These are phyloP conservation scores for Cystobasidium ongulense DNA, from an alignment of 768 basidiomycete species.

Conservation along the genomic window DNA sequence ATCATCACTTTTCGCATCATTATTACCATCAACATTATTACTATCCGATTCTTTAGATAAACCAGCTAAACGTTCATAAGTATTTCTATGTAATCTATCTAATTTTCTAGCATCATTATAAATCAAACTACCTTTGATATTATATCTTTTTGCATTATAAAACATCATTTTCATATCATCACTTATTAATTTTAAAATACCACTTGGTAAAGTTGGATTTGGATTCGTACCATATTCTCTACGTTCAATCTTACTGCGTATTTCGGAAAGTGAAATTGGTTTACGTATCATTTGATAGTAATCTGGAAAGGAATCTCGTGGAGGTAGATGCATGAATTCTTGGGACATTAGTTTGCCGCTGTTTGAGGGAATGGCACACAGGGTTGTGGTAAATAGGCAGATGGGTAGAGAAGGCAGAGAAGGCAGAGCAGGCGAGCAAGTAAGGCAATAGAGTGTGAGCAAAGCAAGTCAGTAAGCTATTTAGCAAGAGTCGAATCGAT, in stretches of 20 bases:
- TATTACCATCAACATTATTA: not conserved
- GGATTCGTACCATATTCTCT: constrained; percentile 30
- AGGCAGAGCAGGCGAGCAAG: not conserved
- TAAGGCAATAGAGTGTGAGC: too few species aligned
- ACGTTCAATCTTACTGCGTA: constrained; percentile 35
- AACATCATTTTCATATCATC: constrained; percentile 34
- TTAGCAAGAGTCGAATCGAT: not conserved
- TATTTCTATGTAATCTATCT: constrained; percentile 34
- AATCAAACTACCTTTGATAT: constrained; percentile 35
- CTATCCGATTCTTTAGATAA: too few species aligned
- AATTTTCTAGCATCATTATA: constrained; percentile 39
- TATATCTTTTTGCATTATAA: constrained; percentile 41
- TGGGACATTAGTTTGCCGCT: constrained; percentile 3
- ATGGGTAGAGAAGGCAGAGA: not conserved
- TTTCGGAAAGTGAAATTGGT: constrained; percentile 36
- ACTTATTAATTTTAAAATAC: not conserved
- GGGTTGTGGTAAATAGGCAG: not conserved
- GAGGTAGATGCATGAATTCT: constrained; percentile 36
- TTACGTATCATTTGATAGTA: constrained; percentile 40
- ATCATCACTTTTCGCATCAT: not conserved
- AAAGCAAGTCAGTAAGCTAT: not conserved
- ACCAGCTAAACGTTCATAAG: constrained; percentile 35
- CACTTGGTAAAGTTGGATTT: not conserved
- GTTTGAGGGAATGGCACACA: not conserved
- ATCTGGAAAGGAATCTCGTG: constrained; percentile 29